Evolutionary conservation across 495 filamentous ascomycete genomes (phyloP).

Genomic region (Talaromyces ruber): DNA sequence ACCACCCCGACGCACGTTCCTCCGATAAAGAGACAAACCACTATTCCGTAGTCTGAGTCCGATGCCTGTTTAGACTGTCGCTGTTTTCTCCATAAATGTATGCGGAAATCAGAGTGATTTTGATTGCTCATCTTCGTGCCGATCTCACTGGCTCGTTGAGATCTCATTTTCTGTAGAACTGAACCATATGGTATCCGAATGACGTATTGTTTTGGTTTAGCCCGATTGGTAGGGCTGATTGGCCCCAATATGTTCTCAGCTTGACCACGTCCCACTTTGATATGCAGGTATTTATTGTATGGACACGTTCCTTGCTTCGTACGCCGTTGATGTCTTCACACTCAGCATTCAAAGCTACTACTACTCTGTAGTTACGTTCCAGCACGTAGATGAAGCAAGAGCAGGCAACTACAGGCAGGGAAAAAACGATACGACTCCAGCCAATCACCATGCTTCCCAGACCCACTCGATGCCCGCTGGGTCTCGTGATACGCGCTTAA

Average conservation of each 20-base stretch:
- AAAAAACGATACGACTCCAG: not conserved
- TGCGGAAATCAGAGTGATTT: not conserved
- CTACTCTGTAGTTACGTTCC: too few relatives aligned
- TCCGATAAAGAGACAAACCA: not conserved
- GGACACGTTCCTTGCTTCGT: not conserved
- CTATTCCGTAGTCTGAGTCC: not conserved
- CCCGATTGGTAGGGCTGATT: not conserved
- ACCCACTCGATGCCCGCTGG: not conserved
- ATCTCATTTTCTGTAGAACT: not conserved
- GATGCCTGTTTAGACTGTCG: not conserved
- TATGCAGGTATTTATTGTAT: not conserved
- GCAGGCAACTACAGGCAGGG: not conserved
- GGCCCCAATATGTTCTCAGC: not conserved
- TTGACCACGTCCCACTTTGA: not conserved
- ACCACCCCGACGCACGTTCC: not conserved
- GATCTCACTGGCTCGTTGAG: not conserved
- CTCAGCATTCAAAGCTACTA: not conserved
- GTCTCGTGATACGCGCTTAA: slow-evolving; percentile 1
- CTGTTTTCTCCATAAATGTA: not conserved
- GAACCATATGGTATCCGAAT: not conserved
- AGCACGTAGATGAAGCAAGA: not conserved
- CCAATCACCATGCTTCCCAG: not conserved
- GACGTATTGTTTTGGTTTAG: not conserved
- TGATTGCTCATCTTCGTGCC: not conserved
- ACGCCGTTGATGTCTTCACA: not conserved